Evolutionary conservation across 345 rosid genomes (phyloP).

Genomic region (Passiflora organensis): DNA sequence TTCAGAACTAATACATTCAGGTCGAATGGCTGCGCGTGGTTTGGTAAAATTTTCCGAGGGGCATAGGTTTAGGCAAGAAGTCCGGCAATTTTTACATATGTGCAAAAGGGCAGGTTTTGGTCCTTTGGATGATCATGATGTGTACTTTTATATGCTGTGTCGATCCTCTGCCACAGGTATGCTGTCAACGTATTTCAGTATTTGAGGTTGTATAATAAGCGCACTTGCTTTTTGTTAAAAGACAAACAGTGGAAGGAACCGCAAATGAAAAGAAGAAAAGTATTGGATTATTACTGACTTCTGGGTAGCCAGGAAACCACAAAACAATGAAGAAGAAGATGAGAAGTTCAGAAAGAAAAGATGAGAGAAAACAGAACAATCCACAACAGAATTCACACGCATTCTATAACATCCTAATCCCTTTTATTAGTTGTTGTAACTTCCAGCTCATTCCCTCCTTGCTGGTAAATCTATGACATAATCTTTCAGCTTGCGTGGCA

Average conservation of each 20-base stretch:
- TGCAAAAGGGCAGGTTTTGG: constrained; percentile 28
- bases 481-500: too few species aligned
- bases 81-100: constrained; percentile 22
- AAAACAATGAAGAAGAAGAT: too few species aligned
- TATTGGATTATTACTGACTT: too few species aligned
- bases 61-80: constrained; percentile 17
- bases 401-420: too few species aligned
- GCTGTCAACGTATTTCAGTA: background rate
- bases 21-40: constrained; percentile 30
- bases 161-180: constrained; percentile 18
- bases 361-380: too few species aligned
- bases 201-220: background rate
- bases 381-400: too few species aligned
- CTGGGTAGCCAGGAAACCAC: too few species aligned
- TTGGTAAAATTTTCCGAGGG: constrained; percentile 31
- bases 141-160: constrained; percentile 22
- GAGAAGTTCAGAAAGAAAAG: too few species aligned
- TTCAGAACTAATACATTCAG: constrained; percentile 16
- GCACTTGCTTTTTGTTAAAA: constrained; percentile 9
- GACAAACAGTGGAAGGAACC: constrained; percentile 14
- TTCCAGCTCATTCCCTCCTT: too few species aligned
- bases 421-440: too few species aligned
- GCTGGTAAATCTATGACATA: too few species aligned
- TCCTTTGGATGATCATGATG: constrained; percentile 28
- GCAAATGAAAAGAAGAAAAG: too few species aligned